Conservation (phyloP, 805 yeast species). For the Suhomyces xylopsoci region DNA sequence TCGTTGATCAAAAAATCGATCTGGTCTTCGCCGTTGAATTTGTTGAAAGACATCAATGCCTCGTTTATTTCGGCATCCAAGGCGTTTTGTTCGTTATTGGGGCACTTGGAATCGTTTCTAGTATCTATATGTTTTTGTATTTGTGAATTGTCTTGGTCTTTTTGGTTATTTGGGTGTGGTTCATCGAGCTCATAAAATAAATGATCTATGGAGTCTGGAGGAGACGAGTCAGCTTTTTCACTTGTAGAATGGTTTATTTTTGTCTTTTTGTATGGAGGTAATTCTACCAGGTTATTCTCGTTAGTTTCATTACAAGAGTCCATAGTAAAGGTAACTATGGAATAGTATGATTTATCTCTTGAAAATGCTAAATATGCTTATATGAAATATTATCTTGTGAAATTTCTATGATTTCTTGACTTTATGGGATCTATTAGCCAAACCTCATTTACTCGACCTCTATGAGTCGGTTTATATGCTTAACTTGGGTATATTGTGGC, state of each 20-base stretch:
- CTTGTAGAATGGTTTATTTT: neutral
- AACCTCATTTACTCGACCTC: no score
- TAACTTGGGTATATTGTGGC: neutral
- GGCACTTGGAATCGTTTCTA: neutral
- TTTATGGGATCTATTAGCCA: no score
- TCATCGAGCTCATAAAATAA: slow-evolving; percentile 6
- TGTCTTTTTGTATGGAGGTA: slow-evolving; percentile 1
- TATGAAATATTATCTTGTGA: no score
- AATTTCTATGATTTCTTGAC: no score
- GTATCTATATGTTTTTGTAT: neutral
- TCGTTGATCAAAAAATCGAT: neutral
- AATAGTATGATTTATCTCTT: no score
- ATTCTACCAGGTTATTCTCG: slow-evolving; percentile 1
- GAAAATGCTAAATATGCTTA: no score
- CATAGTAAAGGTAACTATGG: neutral
- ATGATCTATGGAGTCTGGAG: slow-evolving; percentile 3
- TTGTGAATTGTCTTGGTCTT: neutral
- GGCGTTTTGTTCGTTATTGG: neutral
- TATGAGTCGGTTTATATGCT: neutral
- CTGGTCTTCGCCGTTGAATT: slow-evolving; percentile 8
- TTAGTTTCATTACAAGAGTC: neutral
- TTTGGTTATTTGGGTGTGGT: neutral
- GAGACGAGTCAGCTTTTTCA: neutral
- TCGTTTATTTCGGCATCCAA: slow-evolving; percentile 14
- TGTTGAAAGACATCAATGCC: slow-evolving; percentile 14